Percentiles rank a stretch among this genome's conserved stretches.
Evolutionary conservation across 202 grass and related monocot genomes (phyloP).

Genomic region (Eragrostis tef): DNA sequence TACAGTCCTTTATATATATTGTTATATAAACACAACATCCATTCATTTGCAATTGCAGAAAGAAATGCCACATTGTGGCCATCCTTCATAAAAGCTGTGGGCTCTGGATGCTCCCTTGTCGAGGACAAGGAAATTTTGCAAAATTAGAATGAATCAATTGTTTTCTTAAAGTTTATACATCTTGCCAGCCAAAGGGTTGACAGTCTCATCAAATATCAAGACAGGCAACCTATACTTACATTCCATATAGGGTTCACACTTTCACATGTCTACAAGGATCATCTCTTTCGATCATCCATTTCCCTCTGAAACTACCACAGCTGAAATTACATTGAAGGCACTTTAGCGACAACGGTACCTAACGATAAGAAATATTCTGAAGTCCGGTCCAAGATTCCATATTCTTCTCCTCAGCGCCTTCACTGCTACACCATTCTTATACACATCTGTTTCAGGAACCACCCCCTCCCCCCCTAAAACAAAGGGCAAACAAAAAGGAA

Average conservation of each 20-base stretch:
- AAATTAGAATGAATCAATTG: background rate
- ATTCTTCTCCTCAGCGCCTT: background rate
- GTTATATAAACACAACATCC: constrained; percentile 48
- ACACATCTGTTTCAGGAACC: background rate
- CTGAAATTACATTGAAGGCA: background rate
- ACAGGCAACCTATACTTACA: background rate
- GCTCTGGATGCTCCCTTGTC: background rate
- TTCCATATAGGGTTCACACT: too few species aligned
- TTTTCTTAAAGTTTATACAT: background rate
- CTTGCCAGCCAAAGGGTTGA: background rate
- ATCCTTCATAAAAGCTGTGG: constrained; percentile 31
- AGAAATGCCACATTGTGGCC: constrained; percentile 46
- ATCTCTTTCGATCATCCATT: background rate
- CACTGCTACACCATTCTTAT: background rate
- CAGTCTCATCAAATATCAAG: background rate
- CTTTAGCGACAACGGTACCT: background rate
- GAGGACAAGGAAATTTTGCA: constrained; percentile 7
- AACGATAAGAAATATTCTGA: background rate
- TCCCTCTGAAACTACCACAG: background rate
- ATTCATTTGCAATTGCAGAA: constrained; percentile 58
- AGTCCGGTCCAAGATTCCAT: background rate
- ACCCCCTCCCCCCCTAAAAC: too few species aligned
- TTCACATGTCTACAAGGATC: background rate
- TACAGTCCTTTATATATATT: constrained; percentile 48
- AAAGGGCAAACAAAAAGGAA: too few species aligned